Evolutionary conservation across 2,329 filamentous ascomycete genomes (phyloP).

Genomic region (Keithomyces neogunnii): DNA sequence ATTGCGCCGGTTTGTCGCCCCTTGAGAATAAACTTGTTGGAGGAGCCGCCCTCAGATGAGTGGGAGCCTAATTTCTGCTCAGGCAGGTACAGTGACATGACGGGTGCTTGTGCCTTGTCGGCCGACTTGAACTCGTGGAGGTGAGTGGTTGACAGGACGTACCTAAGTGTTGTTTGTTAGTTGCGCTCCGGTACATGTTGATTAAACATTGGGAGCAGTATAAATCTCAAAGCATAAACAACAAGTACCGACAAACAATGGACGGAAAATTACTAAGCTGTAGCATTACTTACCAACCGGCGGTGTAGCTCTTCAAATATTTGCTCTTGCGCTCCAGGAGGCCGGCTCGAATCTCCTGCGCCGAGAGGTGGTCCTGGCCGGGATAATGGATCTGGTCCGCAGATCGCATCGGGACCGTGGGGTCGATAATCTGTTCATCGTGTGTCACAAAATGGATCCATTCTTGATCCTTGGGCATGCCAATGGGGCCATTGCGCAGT

Average conservation of each 20-base stretch:
- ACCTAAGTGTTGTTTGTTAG: constrained; percentile 46
- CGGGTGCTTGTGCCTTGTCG: constrained; percentile 79
- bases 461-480: constrained; percentile 91
- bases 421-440: constrained; percentile 82
- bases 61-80: constrained; percentile 95
- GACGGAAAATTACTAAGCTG: background rate
- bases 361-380: constrained; percentile 73
- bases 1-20: constrained; percentile 87
- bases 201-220: constrained; percentile 6
- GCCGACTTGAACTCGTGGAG: constrained; percentile 99
- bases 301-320: constrained; percentile 94
- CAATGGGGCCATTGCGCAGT: constrained; percentile 73
- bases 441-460: constrained; percentile 76
- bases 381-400: constrained; percentile 83
- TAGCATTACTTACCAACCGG: constrained; percentile 64
- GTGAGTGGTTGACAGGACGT: constrained; percentile 91
- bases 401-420: constrained; percentile 67
- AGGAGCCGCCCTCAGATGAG: constrained; percentile 71
- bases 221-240: background rate
- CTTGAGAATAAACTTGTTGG: constrained; percentile 97
- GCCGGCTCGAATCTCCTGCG: constrained; percentile 79
- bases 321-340: constrained; percentile 97
- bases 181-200: background rate
- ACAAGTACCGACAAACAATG: background rate
- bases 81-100: constrained; percentile 92